Evolutionary conservation across 495 filamentous ascomycete genomes (phyloP), one percentile per base, ranked within the genome.

Genomic region (Hypoxylon fuscum): DNA sequence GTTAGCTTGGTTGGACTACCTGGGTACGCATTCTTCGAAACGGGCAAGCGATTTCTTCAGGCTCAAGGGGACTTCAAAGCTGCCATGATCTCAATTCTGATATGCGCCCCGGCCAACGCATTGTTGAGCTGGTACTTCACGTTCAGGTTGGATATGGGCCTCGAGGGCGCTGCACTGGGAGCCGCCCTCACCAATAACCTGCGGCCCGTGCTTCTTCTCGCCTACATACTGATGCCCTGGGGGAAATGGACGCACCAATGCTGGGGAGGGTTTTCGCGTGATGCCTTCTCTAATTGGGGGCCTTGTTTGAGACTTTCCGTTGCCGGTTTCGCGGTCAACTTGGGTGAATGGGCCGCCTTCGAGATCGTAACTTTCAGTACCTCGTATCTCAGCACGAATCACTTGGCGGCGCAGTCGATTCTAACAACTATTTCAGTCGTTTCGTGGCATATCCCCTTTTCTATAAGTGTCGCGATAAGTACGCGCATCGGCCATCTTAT

Each of bases 101-200:
- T 92, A 48, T 89, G 87, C 54, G 86, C 88, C 2, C 89, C 89
- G 5, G 68, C 90, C 21, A 92, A 92, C 69, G 88, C 84, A 0
- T 77, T 91, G 12, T 77, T 91, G 75, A 90, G 90, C 68, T 93
- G 87, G 83, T 71, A 88, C 22, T 88, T 93, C 55, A 88, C 91
- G 35, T 90, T 89, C 85, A 68, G 74, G 53, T 66, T 86, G 17
- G 63, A 72, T 12, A 80, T 76, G 81, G 84, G 84, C n/a, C 85
- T 86, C 69, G 72, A 85, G 40, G 84, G 84, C 14, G 84, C 83
- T 1, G 84, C 84, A 0, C 74, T 85, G 22, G 81, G 83, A 27
- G 79, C 83, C 15, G 77, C 77, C n/a, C 70, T 85, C 8, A 79
- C 80, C 9, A 77, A 85, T 32, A 81, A 72, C 53, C 74, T 84